These are phyloP conservation scores for Lichtheimia ornata DNA, from an alignment of 371 early-diverging fungal genomes.

Conservation along the genomic window DNA sequence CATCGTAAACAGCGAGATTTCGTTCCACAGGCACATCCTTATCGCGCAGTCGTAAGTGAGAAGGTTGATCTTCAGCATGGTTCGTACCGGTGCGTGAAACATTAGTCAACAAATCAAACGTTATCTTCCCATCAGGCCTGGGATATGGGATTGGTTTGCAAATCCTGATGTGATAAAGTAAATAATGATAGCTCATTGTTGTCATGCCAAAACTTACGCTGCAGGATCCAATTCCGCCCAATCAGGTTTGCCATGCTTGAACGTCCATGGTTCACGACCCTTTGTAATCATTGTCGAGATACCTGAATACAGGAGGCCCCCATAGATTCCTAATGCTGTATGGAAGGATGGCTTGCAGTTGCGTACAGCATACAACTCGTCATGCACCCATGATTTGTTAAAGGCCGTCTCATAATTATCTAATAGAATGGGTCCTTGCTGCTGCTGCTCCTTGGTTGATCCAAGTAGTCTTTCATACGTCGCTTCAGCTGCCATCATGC, in stretches of 20 bases:
- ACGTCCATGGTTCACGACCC: slow-evolving; percentile 93
- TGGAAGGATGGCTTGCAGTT: slow-evolving; percentile 96
- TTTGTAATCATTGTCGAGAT: slow-evolving; percentile 86
- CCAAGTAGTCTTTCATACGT: slow-evolving; percentile 69
- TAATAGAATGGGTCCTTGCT: slow-evolving; percentile 49
- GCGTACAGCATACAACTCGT: slow-evolving; percentile 90
- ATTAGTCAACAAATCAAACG: slow-evolving; percentile 92
- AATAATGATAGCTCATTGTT: background rate
- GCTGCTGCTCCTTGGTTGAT: slow-evolving; percentile 30
- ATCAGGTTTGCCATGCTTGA: slow-evolving; percentile 88
- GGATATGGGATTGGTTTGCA: slow-evolving; percentile 93
- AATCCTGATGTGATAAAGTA: slow-evolving; percentile 25
- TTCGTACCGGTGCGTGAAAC: slow-evolving; percentile 94
- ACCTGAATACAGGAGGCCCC: slow-evolving; percentile 89
- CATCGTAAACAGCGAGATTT: slow-evolving; percentile 88
- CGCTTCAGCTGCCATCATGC: slow-evolving; percentile 90
- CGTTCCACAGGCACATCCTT: slow-evolving; percentile 74
- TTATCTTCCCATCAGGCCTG: slow-evolving; percentile 94
- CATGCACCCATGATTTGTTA: slow-evolving; percentile 87
- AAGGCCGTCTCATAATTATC: slow-evolving; percentile 79
- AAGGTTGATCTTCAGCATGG: slow-evolving; percentile 95
- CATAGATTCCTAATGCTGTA: slow-evolving; percentile 81
- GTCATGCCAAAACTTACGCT: slow-evolving; percentile 32
- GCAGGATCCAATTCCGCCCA: slow-evolving; percentile 77
- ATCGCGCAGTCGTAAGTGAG: slow-evolving; percentile 84